Conservation (phyloP, 1,284 basidiomycete species). For the Agroathelia rolfsii region DNA sequence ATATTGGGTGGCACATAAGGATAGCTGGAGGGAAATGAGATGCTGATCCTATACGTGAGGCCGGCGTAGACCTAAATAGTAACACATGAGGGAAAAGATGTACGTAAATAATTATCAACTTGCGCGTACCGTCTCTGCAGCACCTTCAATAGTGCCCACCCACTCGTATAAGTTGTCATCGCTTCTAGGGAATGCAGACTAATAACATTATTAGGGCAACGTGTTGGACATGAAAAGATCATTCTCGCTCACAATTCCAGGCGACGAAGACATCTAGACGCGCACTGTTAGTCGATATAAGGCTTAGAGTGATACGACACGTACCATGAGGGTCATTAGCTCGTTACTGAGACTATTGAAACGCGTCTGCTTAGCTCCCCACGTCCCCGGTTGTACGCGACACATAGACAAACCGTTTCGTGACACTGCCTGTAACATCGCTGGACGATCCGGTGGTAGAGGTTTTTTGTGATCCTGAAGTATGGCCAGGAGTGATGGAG, state of each 20-base stretch:
- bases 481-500: slow-evolving; percentile 48
- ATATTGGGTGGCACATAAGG: slow-evolving; percentile 75
- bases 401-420: slow-evolving; percentile 51
- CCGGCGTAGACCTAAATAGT: slow-evolving; percentile 69
- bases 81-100: slow-evolving; percentile 6
- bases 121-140: slow-evolving; percentile 61
- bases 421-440: slow-evolving; percentile 63
- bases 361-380: slow-evolving; percentile 7
- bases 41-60: slow-evolving; percentile 69
- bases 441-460: slow-evolving; percentile 37
- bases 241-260: slow-evolving; percentile 56
- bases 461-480: slow-evolving; percentile 46
- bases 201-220: slow-evolving; percentile 3
- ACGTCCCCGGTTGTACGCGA: slow-evolving; percentile 1
- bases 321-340: slow-evolving; percentile 77
- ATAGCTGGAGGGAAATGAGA: slow-evolving; percentile 76
- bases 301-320: slow-evolving; percentile 18
- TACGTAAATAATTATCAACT: slow-evolving; percentile 4
- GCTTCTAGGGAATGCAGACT: slow-evolving; percentile 80
- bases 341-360: slow-evolving; percentile 57
- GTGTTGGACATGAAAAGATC: slow-evolving; percentile 4
- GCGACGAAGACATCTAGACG: slow-evolving; percentile 70
- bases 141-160: slow-evolving; percentile 76
- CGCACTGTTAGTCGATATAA: slow-evolving; percentile 1
- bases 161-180: slow-evolving; percentile 78